Conservation (phyloP, 306 rosid species). For the Trifolium fragiferum region DNA sequence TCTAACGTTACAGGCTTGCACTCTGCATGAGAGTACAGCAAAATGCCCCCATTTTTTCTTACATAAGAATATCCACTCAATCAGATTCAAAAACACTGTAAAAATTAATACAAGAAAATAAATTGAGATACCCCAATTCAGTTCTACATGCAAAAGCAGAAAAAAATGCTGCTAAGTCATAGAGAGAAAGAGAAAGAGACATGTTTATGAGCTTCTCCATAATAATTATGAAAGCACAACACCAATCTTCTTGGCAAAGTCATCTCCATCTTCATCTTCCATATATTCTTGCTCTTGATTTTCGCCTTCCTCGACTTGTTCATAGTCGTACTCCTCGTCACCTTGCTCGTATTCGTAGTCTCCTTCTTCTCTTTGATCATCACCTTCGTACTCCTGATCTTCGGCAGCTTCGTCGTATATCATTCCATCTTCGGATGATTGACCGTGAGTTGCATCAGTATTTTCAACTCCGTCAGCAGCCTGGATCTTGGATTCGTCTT, state of each 20-base stretch:
- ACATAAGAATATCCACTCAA: conserved; percentile 63
- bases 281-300: conserved; percentile 69
- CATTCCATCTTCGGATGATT: conserved; percentile 67
- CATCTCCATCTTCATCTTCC: conserved; percentile 83
- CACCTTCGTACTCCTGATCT: conserved; percentile 70
- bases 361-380: conserved; percentile 69
- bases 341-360: conserved; percentile 82
- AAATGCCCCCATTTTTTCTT: conserved; percentile 58
- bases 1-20: conserved; percentile 61
- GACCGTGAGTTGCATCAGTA: conserved; percentile 39
- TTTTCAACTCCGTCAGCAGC: conserved; percentile 38
- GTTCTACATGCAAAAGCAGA: conserved; percentile 60
- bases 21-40: conserved; percentile 64
- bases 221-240: conserved; percentile 59
- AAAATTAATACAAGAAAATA: conserved; percentile 50
- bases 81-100: conserved; percentile 50
- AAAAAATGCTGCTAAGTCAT: conserved; percentile 53
- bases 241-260: conserved; percentile 96
- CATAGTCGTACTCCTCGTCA: conserved; percentile 71
- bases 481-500: conserved; percentile 53
- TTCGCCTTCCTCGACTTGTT: conserved; percentile 67
- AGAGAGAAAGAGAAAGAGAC: conserved; percentile 34
- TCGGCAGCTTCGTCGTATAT: conserved; percentile 59
- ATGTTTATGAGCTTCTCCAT: conserved; percentile 30
- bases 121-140: conserved; percentile 43